Evolutionary conservation across 805 yeast genomes (phyloP).

Genomic region (Cyberlindnera petersonii): DNA sequence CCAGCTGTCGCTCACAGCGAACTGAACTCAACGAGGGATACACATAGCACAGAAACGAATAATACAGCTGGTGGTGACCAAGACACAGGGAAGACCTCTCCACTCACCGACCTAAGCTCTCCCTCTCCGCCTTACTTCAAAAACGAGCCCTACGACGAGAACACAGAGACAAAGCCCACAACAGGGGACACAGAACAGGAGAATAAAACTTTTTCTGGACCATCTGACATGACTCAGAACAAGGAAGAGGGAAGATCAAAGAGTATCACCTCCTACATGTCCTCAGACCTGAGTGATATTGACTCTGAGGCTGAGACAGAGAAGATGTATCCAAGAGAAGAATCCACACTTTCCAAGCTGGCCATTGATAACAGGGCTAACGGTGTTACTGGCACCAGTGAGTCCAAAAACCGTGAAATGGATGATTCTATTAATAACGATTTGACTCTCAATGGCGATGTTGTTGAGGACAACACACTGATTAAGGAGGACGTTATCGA

Average conservation of each 20-base stretch:
- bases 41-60: background rate
- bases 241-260: no score
- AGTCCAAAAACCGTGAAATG: no score
- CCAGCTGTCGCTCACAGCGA: slow-evolving; percentile 3
- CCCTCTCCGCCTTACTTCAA: slow-evolving; percentile 22
- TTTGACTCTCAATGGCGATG: slow-evolving; percentile 23
- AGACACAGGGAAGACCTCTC: slow-evolving; percentile 27
- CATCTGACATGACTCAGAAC: no score
- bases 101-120: slow-evolving; percentile 26
- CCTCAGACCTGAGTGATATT: slow-evolving; percentile 51
- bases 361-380: slow-evolving; percentile 27
- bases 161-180: slow-evolving; percentile 5
- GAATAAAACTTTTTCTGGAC: no score
- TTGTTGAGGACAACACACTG: slow-evolving; percentile 18
- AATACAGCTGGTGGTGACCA: background rate
- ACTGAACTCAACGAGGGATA: slow-evolving; percentile 2
- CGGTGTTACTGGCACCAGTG: background rate
- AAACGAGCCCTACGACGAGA: slow-evolving; percentile 9
- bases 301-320: slow-evolving; percentile 92
- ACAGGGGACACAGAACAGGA: slow-evolving; percentile 4
- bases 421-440: no score
- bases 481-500: slow-evolving; percentile 24
- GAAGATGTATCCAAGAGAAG: slow-evolving; percentile 49
- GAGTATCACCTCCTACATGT: slow-evolving; percentile 26
- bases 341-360: slow-evolving; percentile 39